Base-by-base conservation (phyloP, 2,329 filamentous ascomycete species). In the Colletotrichum siamense region DNA sequence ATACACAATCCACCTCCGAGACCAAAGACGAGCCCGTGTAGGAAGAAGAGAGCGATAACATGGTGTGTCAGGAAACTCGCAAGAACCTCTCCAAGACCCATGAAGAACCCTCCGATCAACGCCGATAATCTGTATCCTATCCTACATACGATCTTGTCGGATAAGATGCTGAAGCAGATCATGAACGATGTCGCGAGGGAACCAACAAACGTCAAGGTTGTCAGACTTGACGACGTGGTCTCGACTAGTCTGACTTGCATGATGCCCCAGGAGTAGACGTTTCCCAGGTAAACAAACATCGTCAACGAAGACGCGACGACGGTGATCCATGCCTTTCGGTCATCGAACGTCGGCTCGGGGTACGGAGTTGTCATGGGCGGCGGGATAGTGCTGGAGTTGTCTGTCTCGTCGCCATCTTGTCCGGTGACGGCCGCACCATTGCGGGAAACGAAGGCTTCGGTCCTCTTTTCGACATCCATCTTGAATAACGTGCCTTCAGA, bases 211-310 rank as follows among this genome's bases (percentile, higher is more conserved):
- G 80, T 82, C 57, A 82, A 72, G 3, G 80, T 79, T 4, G 80
- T 80, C 15, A 82, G 65, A 5, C 80, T 78, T 22, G 79, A 78
- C 30, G 64, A 71, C 1, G 76, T 78, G 13, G 79, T 77, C n/a
- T 71, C 75, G 8, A 81, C 79, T 10, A 82, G 75, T 26, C 78
- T 68, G 16, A 79, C 79, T 32, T 82, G 81, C 71, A 81, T 57
- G 26, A 82, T 79, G 18, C 80, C 81, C 81, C 80, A 81, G 1
- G 79, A 81, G 73, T 82, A 81, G 64, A 82, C 78, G 52, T 81
- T 79, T 15, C 81, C 81, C 69, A 82, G 79, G 71, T 81, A 82
- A n/a, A 80, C 78, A 59, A 82, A 82, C 22, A 82, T 75, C 1
- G 79, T 79, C 63, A 76, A 70, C 0, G 81, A 78, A 1, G 81